Percentiles rank a stretch among this genome's conserved stretches.
Evolutionary conservation across 2,329 filamentous ascomycete genomes (phyloP).

Genomic region (Pseudogymnoascus sp.): DNA sequence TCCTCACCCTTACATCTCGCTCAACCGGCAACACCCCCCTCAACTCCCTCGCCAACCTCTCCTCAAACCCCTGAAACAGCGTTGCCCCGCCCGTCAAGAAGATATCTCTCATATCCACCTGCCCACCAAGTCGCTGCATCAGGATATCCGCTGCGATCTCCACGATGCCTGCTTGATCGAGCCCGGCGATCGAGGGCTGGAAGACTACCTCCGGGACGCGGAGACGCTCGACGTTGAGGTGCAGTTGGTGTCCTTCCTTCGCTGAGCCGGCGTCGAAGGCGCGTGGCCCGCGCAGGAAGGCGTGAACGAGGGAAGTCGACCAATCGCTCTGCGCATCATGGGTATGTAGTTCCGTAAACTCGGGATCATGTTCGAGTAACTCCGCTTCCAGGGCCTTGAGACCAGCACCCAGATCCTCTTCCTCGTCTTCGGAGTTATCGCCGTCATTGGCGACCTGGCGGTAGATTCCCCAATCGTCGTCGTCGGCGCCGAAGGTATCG

Average conservation of each 20-base stretch:
- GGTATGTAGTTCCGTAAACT: constrained; percentile 87
- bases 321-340: constrained; percentile 89
- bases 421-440: constrained; percentile 77
- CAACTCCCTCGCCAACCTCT: constrained; percentile 66
- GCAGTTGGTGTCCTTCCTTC: constrained; percentile 75
- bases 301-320: constrained; percentile 85
- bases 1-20: constrained; percentile 58
- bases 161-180: constrained; percentile 87
- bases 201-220: constrained; percentile 90
- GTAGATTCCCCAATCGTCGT: constrained; percentile 97
- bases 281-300: constrained; percentile 79
- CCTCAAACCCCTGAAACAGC: constrained; percentile 78
- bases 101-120: constrained; percentile 63
- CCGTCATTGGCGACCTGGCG: constrained; percentile 81
- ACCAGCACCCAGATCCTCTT: constrained; percentile 68
- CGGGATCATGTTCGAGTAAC: constrained; percentile 74
- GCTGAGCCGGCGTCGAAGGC: constrained; percentile 76
- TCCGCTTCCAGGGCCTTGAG: constrained; percentile 76
- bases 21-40: constrained; percentile 62
- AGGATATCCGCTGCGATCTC: constrained; percentile 90
- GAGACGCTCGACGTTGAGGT: constrained; percentile 94
- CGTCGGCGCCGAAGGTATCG: constrained; percentile 92
- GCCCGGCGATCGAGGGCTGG: constrained; percentile 80
- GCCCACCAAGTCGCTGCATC: constrained; percentile 54
- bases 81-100: constrained; percentile 94